A percentile compares a stretch with the other conserved stretches of the same genome.
These are phyloP conservation scores for Akanthomyces muscarius DNA, from an alignment of 2,329 filamentous ascomycete species.

Conservation along the genomic window DNA sequence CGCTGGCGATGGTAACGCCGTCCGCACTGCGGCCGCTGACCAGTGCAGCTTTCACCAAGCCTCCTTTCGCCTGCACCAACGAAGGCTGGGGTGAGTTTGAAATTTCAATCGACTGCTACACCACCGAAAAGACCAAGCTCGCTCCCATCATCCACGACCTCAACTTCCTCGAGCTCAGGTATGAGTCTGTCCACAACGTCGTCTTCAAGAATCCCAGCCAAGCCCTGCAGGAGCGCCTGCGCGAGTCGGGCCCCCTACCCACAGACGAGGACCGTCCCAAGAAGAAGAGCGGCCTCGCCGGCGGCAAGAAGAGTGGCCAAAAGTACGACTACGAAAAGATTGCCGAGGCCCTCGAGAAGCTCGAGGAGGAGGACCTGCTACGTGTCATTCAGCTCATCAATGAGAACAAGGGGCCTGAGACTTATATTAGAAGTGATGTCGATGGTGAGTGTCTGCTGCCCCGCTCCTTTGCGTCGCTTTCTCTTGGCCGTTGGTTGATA, in stretches of 20 bases:
- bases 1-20: background rate
- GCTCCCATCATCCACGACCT: constrained; percentile 75
- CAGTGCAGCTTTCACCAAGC: constrained; percentile 63
- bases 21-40: background rate
- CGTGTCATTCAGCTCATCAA: constrained; percentile 97
- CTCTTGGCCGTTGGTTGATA: constrained; percentile 21
- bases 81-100: constrained; percentile 99
- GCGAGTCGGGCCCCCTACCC: constrained; percentile 81
- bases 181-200: constrained; percentile 77
- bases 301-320: constrained; percentile 73
- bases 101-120: constrained; percentile 79
- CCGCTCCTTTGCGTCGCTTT: constrained; percentile 17
- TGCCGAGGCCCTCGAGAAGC: constrained; percentile 82
- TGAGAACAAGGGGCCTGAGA: constrained; percentile 90
- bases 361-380: constrained; percentile 87
- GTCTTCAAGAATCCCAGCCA: constrained; percentile 92
- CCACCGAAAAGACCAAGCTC: constrained; percentile 82
- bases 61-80: constrained; percentile 86
- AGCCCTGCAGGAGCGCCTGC: constrained; percentile 71
- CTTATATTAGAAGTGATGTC: constrained; percentile 95
- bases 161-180: constrained; percentile 78
- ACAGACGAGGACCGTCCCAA: constrained; percentile 60
- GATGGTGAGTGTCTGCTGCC: constrained; percentile 64
- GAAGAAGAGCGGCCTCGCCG: constrained; percentile 54
- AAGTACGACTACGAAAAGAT: constrained; percentile 89